phyloP scores from a whole-genome alignment of 805 yeast species.

The Sungouiozyma ichnusensis region DNA sequence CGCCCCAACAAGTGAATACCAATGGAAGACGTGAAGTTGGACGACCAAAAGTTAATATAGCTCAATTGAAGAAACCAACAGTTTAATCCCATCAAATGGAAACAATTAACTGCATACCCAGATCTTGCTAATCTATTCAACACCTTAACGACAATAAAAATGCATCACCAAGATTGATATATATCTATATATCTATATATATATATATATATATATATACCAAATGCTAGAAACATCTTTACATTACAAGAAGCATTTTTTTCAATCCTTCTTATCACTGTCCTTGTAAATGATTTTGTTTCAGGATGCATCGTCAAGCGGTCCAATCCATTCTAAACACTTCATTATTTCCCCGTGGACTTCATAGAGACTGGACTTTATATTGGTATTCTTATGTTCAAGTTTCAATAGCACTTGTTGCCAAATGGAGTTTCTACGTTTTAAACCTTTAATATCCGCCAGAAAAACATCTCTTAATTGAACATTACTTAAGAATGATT shows the following conservation, averaged over 20 bases:
- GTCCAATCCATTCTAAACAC: slow-evolving; percentile 79
- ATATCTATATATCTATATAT: no score
- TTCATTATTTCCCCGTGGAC: slow-evolving; percentile 79
- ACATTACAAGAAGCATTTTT: background rate
- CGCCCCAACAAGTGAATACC: slow-evolving; percentile 4
- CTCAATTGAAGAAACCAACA: slow-evolving; percentile 8
- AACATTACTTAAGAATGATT: slow-evolving; percentile 50
- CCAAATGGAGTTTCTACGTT: slow-evolving; percentile 45
- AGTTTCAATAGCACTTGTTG: slow-evolving; percentile 41
- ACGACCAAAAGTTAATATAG: slow-evolving; percentile 23
- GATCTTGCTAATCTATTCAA: background rate
- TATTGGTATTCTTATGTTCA: slow-evolving; percentile 51
- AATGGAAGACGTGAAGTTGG: slow-evolving; percentile 21
- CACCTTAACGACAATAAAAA: background rate
- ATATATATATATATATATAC: background rate
- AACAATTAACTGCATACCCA: no score
- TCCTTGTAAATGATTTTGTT: background rate
- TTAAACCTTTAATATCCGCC: slow-evolving; percentile 21
- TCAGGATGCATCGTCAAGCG: slow-evolving; percentile 6
- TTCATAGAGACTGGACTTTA: slow-evolving; percentile 54
- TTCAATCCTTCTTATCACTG: background rate
- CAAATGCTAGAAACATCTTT: background rate
- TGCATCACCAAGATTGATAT: background rate
- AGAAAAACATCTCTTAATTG: slow-evolving; percentile 62
- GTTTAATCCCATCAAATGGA: no score